phyloP scores from a whole-genome alignment of 768 basidiomycete genomes.

The Leucocoprinus birnbaumii region DNA sequence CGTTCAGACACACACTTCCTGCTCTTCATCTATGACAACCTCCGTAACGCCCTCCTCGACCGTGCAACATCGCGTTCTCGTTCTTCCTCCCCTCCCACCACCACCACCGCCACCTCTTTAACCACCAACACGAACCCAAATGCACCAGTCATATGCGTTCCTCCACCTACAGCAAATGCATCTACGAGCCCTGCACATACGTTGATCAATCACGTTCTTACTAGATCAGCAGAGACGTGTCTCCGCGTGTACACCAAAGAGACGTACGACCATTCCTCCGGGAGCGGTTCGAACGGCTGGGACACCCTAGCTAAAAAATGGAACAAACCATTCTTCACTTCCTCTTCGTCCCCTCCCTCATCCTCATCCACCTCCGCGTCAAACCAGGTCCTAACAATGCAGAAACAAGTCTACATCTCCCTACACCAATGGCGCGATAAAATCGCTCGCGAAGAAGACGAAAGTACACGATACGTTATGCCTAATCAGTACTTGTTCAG shows the following conservation, averaged over 20 bases:
- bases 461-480: slow-evolving; percentile 76
- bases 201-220: slow-evolving; percentile 62
- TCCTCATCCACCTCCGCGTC: slow-evolving; percentile 20
- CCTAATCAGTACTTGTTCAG: slow-evolving; percentile 74
- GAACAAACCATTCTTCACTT: slow-evolving; percentile 54
- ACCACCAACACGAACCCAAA: slow-evolving; percentile 21
- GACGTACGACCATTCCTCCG: slow-evolving; percentile 61
- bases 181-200: slow-evolving; percentile 24
- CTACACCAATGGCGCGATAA: slow-evolving; percentile 85
- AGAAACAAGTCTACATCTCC: slow-evolving; percentile 62
- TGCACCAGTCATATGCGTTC: slow-evolving; percentile 17
- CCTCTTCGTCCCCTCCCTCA: slow-evolving; percentile 15
- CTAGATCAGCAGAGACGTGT: slow-evolving; percentile 73
- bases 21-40: slow-evolving; percentile 86
- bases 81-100: slow-evolving; percentile 25
- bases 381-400: slow-evolving; percentile 36
- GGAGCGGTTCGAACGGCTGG: slow-evolving; percentile 73
- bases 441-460: slow-evolving; percentile 80
- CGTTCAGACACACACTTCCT: slow-evolving; percentile 97
- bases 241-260: slow-evolving; percentile 70
- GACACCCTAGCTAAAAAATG: slow-evolving; percentile 75
- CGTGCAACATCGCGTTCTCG: slow-evolving; percentile 46
- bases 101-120: slow-evolving; percentile 17
- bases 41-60: slow-evolving; percentile 85
- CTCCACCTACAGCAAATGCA: slow-evolving; percentile 5